Conservation (phyloP, 441 rosid genomes). For the Croton setiger region DNA sequence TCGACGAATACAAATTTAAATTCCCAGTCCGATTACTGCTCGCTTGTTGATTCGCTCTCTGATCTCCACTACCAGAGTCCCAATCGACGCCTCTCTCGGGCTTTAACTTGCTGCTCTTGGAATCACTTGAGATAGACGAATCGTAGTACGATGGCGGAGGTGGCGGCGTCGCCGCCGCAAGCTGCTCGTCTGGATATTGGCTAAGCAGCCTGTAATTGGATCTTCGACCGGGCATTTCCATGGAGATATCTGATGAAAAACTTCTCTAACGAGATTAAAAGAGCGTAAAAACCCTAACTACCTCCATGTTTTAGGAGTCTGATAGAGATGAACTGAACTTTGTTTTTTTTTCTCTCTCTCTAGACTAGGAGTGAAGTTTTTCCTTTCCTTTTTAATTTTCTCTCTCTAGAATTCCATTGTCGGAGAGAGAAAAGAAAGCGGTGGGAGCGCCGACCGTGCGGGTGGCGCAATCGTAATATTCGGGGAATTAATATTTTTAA, state of each 20-base stretch:
- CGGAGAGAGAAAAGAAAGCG: conserved; percentile 29
- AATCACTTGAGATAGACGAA: conserved; percentile 60
- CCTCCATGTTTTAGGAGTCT: conserved; percentile 39
- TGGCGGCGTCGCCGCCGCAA: conserved; percentile 29
- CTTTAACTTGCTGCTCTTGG: conserved; percentile 30
- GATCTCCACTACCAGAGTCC: conserved; percentile 51
- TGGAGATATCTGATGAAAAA: conserved; percentile 32
- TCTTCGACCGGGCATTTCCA: conserved; percentile 90
- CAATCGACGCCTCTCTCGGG: conserved; percentile 54
- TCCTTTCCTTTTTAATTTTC: conserved; percentile 24
- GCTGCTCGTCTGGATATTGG: conserved; percentile 72
- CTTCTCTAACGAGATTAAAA: neutral
- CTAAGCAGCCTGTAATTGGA: conserved; percentile 80
- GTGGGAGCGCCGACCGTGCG: conserved; percentile 14
- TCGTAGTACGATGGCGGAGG: conserved; percentile 50
- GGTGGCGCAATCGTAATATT: conserved; percentile 39
- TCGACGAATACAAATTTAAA: conserved; percentile 43
- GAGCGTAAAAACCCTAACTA: conserved; percentile 47
- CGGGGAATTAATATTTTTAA: conserved; percentile 8
- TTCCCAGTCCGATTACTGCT: conserved; percentile 44
- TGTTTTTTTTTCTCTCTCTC: conserved; percentile 26
- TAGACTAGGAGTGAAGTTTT: neutral
- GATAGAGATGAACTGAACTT: conserved; percentile 29
- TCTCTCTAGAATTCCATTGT: conserved; percentile 35
- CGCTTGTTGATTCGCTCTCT: conserved; percentile 39